phyloP scores from a whole-genome alignment of 176 grass and related monocot genomes.

The Aegilops sharonensis region DNA sequence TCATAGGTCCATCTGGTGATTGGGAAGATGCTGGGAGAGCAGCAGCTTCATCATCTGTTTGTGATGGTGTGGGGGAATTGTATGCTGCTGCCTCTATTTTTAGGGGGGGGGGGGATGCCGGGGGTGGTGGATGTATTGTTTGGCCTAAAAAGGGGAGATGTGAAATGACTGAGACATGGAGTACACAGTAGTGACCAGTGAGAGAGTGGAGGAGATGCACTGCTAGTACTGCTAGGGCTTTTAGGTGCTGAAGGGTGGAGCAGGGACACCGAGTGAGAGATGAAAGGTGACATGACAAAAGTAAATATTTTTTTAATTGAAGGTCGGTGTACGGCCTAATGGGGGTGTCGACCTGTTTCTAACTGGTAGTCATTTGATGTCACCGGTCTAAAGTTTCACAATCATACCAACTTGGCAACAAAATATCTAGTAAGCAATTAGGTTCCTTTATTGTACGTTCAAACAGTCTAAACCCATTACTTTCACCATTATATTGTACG shows the following conservation, averaged over 20 bases:
- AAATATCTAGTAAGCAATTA: not conserved
- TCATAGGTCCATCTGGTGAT: conserved; percentile 42
- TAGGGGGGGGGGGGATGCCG: conserved; percentile 31
- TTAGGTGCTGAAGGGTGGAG: conserved; percentile 40
- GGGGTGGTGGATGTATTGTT: conserved; percentile 48
- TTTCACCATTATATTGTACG: not conserved
- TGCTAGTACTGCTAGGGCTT: conserved; percentile 42
- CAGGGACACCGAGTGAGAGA: conserved; percentile 33
- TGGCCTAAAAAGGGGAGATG: conserved; percentile 88
- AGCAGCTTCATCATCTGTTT: conserved; percentile 36
- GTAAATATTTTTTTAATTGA: conserved; percentile 10
- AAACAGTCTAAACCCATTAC: not conserved
- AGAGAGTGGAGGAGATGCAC: conserved; percentile 21
- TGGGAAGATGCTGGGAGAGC: conserved; percentile 27
- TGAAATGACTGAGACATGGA: conserved; percentile 50
- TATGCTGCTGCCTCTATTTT: conserved; percentile 60
- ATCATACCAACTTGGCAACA: not conserved
- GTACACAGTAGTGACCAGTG: conserved; percentile 7
- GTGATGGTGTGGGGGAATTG: conserved; percentile 27
- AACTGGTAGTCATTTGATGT: conserved; percentile 14
- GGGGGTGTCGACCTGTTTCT: conserved; percentile 12
- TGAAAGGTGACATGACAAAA: conserved; percentile 84
- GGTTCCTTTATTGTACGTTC: not conserved
- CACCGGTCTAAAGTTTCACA: conserved; percentile 1
- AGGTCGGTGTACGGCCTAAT: conserved; percentile 9